Percentiles rank a stretch among this genome's conserved stretches.
These are phyloP conservation scores for Populus simonii DNA, from an alignment of 345 rosid genomes.

Conservation along the genomic window DNA sequence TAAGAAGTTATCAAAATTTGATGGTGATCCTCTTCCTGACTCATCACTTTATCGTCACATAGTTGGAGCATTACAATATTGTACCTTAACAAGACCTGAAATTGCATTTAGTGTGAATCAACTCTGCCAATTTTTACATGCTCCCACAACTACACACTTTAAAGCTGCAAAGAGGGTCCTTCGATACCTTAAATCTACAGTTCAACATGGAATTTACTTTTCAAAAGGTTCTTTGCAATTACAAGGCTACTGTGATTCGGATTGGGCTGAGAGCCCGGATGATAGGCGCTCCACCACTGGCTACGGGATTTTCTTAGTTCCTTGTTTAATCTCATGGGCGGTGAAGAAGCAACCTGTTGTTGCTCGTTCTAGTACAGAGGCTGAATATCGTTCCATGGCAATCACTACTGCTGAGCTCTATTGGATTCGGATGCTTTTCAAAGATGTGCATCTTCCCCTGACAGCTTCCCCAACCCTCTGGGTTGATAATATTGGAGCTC, in stretches of 20 bases:
- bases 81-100: neutral
- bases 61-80: neutral
- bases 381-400: neutral
- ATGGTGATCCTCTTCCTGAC: too few relatives aligned
- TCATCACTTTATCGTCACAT: neutral
- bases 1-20: too few relatives aligned
- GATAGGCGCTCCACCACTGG: neutral
- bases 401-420: neutral
- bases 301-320: neutral
- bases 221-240: neutral
- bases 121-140: neutral
- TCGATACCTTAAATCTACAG: neutral
- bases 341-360: neutral
- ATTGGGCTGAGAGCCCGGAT: neutral
- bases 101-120: neutral
- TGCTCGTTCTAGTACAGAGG: neutral
- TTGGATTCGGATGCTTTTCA: neutral
- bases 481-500: neutral
- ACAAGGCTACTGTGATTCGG: neutral
- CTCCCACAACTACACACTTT: neutral
- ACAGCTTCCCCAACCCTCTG: neutral
- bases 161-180: neutral
- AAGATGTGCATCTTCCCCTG: neutral
- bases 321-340: neutral
- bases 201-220: neutral